phyloP scores from a whole-genome alignment of 495 filamentous ascomycete genomes.

The Polyplosphaeria fusca region DNA sequence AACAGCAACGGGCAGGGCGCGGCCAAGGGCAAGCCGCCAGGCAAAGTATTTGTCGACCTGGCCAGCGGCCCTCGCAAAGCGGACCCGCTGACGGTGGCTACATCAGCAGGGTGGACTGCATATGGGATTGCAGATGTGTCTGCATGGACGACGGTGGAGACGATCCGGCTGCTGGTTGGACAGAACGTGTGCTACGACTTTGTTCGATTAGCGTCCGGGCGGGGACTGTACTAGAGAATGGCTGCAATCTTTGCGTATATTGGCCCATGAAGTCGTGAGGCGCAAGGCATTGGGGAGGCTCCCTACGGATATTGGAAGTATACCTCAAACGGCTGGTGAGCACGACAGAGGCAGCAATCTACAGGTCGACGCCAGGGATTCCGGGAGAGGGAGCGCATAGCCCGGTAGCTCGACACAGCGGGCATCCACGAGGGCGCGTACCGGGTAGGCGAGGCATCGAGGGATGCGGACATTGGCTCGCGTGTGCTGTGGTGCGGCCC shows the following conservation, averaged over 20 bases:
- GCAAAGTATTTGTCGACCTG: conserved; percentile 78
- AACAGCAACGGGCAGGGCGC: conserved; percentile 23
- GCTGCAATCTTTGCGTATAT: conserved; percentile 4
- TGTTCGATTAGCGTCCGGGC: conserved; percentile 70
- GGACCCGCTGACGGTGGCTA: conserved; percentile 66
- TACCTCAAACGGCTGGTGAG: conserved; percentile 1
- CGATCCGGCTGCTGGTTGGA: conserved; percentile 69
- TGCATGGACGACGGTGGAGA: conserved; percentile 80
- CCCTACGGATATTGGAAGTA: conserved; percentile 10
- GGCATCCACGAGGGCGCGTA: neutral
- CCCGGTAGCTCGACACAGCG: conserved; percentile 5
- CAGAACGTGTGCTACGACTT: conserved; percentile 87
- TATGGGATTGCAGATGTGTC: conserved; percentile 76
- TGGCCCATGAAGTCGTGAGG: neutral
- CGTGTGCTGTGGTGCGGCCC: conserved; percentile 5
- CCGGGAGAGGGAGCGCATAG: conserved; percentile 2
- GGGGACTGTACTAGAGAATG: conserved; percentile 58
- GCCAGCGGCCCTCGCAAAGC: conserved; percentile 65
- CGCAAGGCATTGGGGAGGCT: neutral
- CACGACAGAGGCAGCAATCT: neutral
- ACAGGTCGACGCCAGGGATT: neutral
- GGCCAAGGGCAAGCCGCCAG: conserved; percentile 48
- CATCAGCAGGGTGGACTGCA: conserved; percentile 68
- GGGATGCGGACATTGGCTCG: too few relatives aligned
- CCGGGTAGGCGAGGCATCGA: conserved; percentile 8